Evolutionary conservation across 164 flowering plant genomes (phyloP), one percentile per base, ranked within the genome.

Genomic region (Euptelea pleiosperma): DNA sequence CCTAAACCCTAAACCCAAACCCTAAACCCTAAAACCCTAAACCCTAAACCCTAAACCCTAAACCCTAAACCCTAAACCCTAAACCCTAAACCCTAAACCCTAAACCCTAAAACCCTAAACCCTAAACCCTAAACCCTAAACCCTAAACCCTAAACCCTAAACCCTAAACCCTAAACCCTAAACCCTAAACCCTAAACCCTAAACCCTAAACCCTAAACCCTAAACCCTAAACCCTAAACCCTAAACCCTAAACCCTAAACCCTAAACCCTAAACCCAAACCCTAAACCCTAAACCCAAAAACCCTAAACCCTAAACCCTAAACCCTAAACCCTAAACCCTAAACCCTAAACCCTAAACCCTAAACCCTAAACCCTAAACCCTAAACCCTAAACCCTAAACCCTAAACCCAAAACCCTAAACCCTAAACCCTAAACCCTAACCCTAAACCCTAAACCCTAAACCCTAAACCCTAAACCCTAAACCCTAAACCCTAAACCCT

Each of bases 281-380:
- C 52, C 52, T 15, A 22, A 31, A 58, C 39, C 62, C 52, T 22
- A 7, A 45, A 45, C 16, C 41, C 54, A 42, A 3, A 46, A 59
- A 59, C 25, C 42, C 63, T 33, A 58, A 58, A 28, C 61, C 53
- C 19, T 22, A 59, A 59, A 30, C 63, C 58, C 31, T 16, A 59
- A 33, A 46, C 54, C 54, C 54, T 12, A 59, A 59, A 30, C 54
- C 52, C 54, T 12, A 45, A 59, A 42, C 61, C 54, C 31, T 31
- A 59, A 59, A 46, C 53, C 43, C 43, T 31, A 59, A 59, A 16
- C 30, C 42, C 43, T 25, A 30, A 57, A 42, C 60, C 61, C 61
- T 42, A 59, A 59, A 46, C 63, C 63, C 54, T 46, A 59, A 59
- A 46, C 41, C 53, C 41, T 14, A 59, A 59, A 31, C 42, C 54